These are phyloP conservation scores for Rugosomyces carneus DNA, from an alignment of 1,284 basidiomycete genomes.

Conservation along the genomic window DNA sequence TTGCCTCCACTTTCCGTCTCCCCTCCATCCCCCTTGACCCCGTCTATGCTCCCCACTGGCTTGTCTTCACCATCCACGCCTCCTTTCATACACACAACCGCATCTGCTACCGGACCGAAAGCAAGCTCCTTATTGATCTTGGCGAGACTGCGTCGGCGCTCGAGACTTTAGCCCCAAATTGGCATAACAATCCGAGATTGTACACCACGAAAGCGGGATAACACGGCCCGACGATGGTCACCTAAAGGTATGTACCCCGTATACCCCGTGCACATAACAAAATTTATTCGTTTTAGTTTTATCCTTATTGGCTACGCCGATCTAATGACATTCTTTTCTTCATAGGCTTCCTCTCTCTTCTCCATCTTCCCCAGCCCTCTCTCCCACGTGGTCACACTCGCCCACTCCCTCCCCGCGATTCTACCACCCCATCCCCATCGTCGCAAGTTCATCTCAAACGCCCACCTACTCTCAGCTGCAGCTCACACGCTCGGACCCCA, in stretches of 20 bases:
- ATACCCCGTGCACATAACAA: not conserved
- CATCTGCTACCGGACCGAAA: not conserved
- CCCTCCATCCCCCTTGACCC: slow-evolving; percentile 8
- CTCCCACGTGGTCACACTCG: not conserved
- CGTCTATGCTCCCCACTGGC: slow-evolving; percentile 1
- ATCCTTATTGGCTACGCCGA: not conserved
- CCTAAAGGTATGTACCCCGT: too few relatives aligned
- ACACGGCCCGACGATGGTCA: too few relatives aligned
- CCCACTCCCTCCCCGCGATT: not conserved
- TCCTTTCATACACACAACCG: not conserved
- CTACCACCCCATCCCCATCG: too few relatives aligned
- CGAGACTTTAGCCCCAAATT: too few relatives aligned
- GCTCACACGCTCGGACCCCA: not conserved
- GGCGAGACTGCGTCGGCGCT: too few relatives aligned
- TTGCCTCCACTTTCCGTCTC: slow-evolving; percentile 11
- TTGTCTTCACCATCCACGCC: not conserved
- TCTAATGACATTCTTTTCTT: not conserved
- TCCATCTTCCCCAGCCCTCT: not conserved
- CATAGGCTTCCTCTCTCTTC: not conserved
- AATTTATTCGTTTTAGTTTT: not conserved
- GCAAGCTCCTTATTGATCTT: too few relatives aligned
- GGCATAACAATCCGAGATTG: too few relatives aligned
- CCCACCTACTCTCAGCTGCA: not conserved
- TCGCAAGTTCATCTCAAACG: too few relatives aligned
- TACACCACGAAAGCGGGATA: too few relatives aligned